Conservation (phyloP, 2,329 filamentous ascomycete genomes). For the Trichophyton equinum region DNA sequence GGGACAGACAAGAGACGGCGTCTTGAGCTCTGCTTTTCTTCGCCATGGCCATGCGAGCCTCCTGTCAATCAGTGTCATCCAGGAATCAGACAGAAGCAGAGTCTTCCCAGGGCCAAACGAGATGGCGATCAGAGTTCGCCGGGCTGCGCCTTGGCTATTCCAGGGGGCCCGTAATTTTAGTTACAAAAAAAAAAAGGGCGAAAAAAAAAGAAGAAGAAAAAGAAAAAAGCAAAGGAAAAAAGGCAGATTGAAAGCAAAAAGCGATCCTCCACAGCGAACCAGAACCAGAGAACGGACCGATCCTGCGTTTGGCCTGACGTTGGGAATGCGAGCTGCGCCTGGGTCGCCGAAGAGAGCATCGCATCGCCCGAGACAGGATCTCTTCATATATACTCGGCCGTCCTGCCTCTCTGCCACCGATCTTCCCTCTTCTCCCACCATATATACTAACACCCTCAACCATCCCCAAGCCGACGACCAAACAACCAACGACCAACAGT, state of each 20-base stretch:
- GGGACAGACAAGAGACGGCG: not conserved
- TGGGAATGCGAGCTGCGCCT: not conserved
- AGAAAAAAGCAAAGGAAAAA: not conserved
- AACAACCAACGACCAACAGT: not conserved
- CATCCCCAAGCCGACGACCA: not conserved
- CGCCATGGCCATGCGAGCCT: not conserved
- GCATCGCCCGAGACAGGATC: not conserved
- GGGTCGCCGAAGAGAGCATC: not conserved
- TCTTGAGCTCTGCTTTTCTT: not conserved
- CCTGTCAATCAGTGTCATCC: not conserved
- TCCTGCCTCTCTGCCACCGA: not conserved
- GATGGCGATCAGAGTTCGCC: slow-evolving; percentile 4
- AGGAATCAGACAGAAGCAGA: not conserved
- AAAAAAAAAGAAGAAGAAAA: not conserved
- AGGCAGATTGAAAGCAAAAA: not conserved
- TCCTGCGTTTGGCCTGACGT: not conserved
- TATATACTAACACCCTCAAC: not conserved
- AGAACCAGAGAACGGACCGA: slow-evolving; percentile 1
- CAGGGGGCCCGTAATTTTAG: not conserved
- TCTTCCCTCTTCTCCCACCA: not conserved
- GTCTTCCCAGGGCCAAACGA: not conserved
- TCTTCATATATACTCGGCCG: slow-evolving; percentile 2
- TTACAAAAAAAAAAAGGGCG: not conserved
- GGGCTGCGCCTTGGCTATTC: not conserved
- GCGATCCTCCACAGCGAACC: slow-evolving; percentile 1